A percentile compares a stretch with the other conserved stretches of the same genome.
These are phyloP conservation scores for Quillaja saponaria DNA, from an alignment of 306 rosid genomes.

Conservation along the genomic window DNA sequence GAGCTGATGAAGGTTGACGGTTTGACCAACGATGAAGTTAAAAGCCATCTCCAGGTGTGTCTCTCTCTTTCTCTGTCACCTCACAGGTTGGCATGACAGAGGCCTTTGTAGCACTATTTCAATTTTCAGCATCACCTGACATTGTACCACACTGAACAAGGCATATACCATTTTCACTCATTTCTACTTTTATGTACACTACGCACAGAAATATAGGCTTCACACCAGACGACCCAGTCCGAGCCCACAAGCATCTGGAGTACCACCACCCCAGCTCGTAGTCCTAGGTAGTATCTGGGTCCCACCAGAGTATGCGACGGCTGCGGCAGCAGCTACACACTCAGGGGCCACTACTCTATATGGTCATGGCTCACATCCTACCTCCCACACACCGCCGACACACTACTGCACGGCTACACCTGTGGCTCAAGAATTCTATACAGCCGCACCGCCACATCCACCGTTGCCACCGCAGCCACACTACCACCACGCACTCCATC, in stretches of 20 bases:
- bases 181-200: background rate
- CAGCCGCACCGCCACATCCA: slow-evolving; percentile 39
- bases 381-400: slow-evolving; percentile 60
- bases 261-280: slow-evolving; percentile 72
- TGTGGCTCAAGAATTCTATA: slow-evolving; percentile 72
- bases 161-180: background rate
- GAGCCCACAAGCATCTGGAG: slow-evolving; percentile 70
- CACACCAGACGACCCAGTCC: slow-evolving; percentile 96
- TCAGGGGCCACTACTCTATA: slow-evolving; percentile 62
- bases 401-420: slow-evolving; percentile 68
- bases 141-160: slow-evolving; percentile 22
- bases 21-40: slow-evolving; percentile 99
- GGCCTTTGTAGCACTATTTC: slow-evolving; percentile 26
- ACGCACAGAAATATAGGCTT: slow-evolving; percentile 84
- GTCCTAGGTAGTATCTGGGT: slow-evolving; percentile 97
- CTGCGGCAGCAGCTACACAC: slow-evolving; percentile 55
- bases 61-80: slow-evolving; percentile 23
- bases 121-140: slow-evolving; percentile 26
- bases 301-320: slow-evolving; percentile 79
- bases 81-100: slow-evolving; percentile 22
- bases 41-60: slow-evolving; percentile 96
- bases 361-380: slow-evolving; percentile 68
- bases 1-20: slow-evolving; percentile 99
- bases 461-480: slow-evolving; percentile 48
- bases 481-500: slow-evolving; percentile 61